Conservation (phyloP, 2,329 filamentous ascomycete species). For the Arachnopeziza araneosa region DNA sequence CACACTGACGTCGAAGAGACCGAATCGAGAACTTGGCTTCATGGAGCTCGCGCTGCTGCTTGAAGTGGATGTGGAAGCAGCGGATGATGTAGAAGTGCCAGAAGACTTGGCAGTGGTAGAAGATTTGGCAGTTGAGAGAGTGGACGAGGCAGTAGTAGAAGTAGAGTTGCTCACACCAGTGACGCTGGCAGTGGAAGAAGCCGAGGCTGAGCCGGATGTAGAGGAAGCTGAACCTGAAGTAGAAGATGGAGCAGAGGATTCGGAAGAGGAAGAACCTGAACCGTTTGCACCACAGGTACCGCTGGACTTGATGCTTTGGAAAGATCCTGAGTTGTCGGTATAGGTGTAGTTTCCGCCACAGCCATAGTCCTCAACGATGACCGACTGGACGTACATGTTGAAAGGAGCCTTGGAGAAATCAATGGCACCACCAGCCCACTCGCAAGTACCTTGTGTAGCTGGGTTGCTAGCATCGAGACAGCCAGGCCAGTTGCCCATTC, state of each 20-base stretch:
- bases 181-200: conserved; percentile 6
- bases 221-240: conserved; percentile 7
- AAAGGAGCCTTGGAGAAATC: conserved; percentile 41
- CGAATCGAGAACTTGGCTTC: conserved; percentile 24
- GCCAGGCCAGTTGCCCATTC: conserved; percentile 52
- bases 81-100: conserved; percentile 3
- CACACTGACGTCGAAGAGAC: conserved; percentile 23
- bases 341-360: conserved; percentile 46
- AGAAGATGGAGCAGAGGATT: conserved; percentile 4
- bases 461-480: conserved; percentile 35
- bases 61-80: conserved; percentile 31
- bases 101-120: conserved; percentile 4
- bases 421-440: conserved; percentile 60
- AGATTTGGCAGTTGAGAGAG: conserved; percentile 4
- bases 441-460: conserved; percentile 50
- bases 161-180: conserved; percentile 1
- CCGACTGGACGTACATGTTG: conserved; percentile 45
- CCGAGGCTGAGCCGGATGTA: conserved; percentile 5
- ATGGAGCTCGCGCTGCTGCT: conserved; percentile 6
- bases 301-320: conserved; percentile 40
- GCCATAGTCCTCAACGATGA: conserved; percentile 45
- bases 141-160: conserved; percentile 5
- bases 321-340: conserved; percentile 42
- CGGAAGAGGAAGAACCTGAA: conserved; percentile 2
- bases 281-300: conserved; percentile 19